A percentile compares a stretch with the other conserved stretches of the same genome.
These are phyloP conservation scores for Debaryomyces sp. DNA, from an alignment of 1,139 yeast genomes.

Conservation along the genomic window DNA sequence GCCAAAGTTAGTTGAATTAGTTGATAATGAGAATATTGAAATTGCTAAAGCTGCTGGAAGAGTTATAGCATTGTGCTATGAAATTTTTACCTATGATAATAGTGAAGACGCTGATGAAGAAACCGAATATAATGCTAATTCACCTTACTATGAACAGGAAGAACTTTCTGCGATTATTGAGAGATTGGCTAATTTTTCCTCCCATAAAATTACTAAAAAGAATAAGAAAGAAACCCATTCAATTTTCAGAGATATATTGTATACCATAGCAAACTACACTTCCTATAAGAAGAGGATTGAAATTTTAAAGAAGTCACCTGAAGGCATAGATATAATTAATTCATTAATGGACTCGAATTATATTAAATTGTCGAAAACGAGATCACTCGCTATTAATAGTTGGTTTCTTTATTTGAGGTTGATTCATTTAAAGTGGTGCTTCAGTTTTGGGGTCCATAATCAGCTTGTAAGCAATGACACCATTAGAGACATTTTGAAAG, in stretches of 20 bases:
- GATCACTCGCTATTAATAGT: slow-evolving; percentile 59
- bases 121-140: slow-evolving; percentile 44
- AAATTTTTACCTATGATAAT: slow-evolving; percentile 52
- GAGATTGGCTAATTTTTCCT: slow-evolving; percentile 52
- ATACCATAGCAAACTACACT: slow-evolving; percentile 51
- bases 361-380: slow-evolving; percentile 56
- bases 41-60: slow-evolving; percentile 58
- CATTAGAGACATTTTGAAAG: slow-evolving; percentile 46
- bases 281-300: slow-evolving; percentile 41
- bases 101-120: slow-evolving; percentile 38
- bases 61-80: slow-evolving; percentile 64
- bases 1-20: slow-evolving; percentile 40
- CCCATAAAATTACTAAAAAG: slow-evolving; percentile 60
- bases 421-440: slow-evolving; percentile 70
- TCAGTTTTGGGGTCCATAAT: slow-evolving; percentile 65
- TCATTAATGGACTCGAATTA: slow-evolving; percentile 46
- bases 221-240: slow-evolving; percentile 65
- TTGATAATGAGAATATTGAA: slow-evolving; percentile 43
- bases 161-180: slow-evolving; percentile 48
- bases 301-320: slow-evolving; percentile 36
- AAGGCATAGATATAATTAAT: slow-evolving; percentile 45
- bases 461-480: slow-evolving; percentile 58
- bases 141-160: slow-evolving; percentile 64
- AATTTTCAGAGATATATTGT: slow-evolving; percentile 61
- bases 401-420: slow-evolving; percentile 69